phyloP scores from a whole-genome alignment of 768 basidiomycete species.

The Xerocomellus intermedius region DNA sequence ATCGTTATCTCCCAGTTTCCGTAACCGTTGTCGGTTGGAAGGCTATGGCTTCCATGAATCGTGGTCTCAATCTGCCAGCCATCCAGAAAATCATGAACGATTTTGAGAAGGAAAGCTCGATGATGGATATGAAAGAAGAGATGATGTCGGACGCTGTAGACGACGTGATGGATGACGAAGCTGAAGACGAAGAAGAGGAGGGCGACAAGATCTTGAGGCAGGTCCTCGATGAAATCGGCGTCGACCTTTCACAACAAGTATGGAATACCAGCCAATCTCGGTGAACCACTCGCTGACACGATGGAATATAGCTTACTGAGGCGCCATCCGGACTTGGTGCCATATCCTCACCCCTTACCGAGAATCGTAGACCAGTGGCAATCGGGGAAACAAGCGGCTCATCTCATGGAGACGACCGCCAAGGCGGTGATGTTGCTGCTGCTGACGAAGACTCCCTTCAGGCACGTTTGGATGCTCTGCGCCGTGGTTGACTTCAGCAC shows the following conservation, averaged over 20 bases:
- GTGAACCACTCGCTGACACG: conserved; percentile 7
- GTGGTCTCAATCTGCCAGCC: conserved; percentile 89
- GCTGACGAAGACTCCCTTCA: conserved; percentile 93
- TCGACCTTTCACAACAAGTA: conserved; percentile 84
- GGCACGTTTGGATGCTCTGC: conserved; percentile 86
- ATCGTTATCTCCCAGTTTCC: neutral
- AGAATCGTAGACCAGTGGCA: conserved; percentile 77
- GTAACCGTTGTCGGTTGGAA: conserved; percentile 31
- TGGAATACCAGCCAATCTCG: conserved; percentile 2
- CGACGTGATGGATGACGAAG: conserved; percentile 92
- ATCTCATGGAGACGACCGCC: conserved; percentile 38
- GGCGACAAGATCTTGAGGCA: conserved; percentile 94
- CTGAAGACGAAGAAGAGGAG: conserved; percentile 93
- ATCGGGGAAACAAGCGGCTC: conserved; percentile 58
- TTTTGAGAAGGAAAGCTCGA: conserved; percentile 94
- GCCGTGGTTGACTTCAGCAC: conserved; percentile 51
- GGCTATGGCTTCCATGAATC: conserved; percentile 99
- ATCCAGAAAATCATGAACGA: conserved; percentile 98
- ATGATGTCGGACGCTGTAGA: conserved; percentile 99
- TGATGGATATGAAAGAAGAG: conserved; percentile 99
- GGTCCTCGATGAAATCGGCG: conserved; percentile 96
- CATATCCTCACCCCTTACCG: conserved; percentile 56
- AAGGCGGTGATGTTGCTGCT: conserved; percentile 37
- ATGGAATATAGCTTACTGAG: conserved; percentile 65
- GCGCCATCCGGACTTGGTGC: conserved; percentile 73